phyloP scores from a whole-genome alignment of 139 green algal species.

The Chlorella sp. region DNA sequence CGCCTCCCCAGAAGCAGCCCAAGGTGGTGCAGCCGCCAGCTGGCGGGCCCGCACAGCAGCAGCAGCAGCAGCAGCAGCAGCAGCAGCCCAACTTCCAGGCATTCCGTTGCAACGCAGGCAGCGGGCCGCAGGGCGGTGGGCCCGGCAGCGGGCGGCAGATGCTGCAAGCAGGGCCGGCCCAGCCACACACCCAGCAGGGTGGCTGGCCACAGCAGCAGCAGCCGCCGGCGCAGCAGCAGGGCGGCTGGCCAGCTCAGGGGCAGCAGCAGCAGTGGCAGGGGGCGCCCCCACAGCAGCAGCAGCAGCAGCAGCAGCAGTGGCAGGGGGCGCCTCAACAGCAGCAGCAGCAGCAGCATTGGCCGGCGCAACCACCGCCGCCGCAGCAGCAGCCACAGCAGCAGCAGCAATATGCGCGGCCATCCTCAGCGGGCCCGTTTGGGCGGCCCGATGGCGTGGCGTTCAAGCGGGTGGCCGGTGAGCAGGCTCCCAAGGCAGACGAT shows the following conservation, averaged over 20 bases:
- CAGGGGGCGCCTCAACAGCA: background rate
- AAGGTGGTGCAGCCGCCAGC: background rate
- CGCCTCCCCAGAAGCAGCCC: slow-evolving; percentile 11
- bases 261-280: slow-evolving; percentile 22
- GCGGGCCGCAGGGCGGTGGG: background rate
- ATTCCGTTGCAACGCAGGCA: background rate
- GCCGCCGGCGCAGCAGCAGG: background rate
- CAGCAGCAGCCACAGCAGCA: slow-evolving; percentile 1
- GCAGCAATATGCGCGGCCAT: background rate
- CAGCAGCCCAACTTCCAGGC: slow-evolving; percentile 15
- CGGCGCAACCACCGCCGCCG: background rate
- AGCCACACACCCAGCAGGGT: background rate
- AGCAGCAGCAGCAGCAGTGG: background rate
- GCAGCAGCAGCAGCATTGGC: background rate
- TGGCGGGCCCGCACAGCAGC: background rate
- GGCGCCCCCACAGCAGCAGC: background rate
- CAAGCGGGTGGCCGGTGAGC: background rate
- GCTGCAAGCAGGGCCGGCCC: background rate
- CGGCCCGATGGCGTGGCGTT: background rate
- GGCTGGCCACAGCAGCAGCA: background rate
- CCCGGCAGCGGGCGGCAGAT: background rate
- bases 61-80: slow-evolving; percentile 9
- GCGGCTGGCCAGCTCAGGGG: background rate
- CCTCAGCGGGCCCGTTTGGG: slow-evolving; percentile 21
- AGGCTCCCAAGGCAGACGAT: background rate